Evolutionary conservation across 2,329 filamentous ascomycete species (phyloP).

Genomic region (Aspergillus intermedius): DNA sequence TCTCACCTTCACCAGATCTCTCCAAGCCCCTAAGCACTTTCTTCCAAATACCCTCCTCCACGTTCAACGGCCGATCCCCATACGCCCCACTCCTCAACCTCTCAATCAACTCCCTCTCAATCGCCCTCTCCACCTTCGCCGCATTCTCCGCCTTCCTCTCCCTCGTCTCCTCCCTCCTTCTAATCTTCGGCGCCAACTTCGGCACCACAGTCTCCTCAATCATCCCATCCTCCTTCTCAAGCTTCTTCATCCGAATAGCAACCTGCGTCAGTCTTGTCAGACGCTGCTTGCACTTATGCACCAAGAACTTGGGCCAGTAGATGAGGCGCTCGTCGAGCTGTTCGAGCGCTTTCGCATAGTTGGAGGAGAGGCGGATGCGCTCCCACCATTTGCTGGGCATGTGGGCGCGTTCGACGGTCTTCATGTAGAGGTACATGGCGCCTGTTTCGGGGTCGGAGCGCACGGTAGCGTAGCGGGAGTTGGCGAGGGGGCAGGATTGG

Average conservation of each 20-base stretch:
- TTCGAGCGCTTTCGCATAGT: constrained; percentile 82
- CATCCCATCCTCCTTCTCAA: constrained; percentile 83
- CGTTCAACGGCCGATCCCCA: constrained; percentile 88
- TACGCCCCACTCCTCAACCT: constrained; percentile 86
- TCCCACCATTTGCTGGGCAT: constrained; percentile 93
- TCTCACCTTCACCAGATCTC: constrained; percentile 70
- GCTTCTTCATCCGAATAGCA: constrained; percentile 65
- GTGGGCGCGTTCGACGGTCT: constrained; percentile 82
- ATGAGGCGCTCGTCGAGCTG: constrained; percentile 80
- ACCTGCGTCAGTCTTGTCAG: constrained; percentile 90
- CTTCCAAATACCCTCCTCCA: constrained; percentile 93
- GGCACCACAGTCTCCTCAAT: constrained; percentile 84
- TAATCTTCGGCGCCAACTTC: constrained; percentile 84
- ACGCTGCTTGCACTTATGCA: constrained; percentile 95
- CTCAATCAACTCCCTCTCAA: constrained; percentile 91
- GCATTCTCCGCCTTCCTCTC: constrained; percentile 72
- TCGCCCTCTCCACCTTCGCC: constrained; percentile 90
- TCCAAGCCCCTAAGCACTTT: constrained; percentile 90
- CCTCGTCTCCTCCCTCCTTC: constrained; percentile 65
- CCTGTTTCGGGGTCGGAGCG: constrained; percentile 74
- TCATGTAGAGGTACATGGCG: constrained; percentile 91
- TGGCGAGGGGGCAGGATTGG: constrained; percentile 84
- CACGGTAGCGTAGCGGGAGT: constrained; percentile 87
- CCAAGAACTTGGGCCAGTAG: constrained; percentile 90
- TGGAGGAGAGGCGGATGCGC: constrained; percentile 78